Evolutionary conservation across 208 protist genomes (phyloP).

Genomic region (Leishmania martiniquensis): DNA sequence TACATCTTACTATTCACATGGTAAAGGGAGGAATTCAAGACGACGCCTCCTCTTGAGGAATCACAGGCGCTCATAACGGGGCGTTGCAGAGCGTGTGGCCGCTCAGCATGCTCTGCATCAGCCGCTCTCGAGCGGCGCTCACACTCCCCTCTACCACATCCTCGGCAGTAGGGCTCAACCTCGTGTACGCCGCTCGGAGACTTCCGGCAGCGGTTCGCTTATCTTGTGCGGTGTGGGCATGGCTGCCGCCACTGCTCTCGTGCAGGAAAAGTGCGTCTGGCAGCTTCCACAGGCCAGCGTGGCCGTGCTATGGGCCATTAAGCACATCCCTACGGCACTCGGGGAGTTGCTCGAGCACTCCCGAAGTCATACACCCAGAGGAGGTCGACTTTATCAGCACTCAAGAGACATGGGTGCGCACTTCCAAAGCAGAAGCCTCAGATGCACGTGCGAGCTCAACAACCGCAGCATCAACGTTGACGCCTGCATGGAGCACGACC

Average conservation of each 20-base stretch:
- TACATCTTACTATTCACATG: not conserved
- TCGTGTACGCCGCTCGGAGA: not conserved
- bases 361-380: slow-evolving; percentile 18
- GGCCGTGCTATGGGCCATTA: not conserved
- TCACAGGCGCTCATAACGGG: not conserved
- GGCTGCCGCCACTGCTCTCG: not conserved
- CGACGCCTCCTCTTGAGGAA: not conserved
- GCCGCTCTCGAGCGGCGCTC: slow-evolving; percentile 1
- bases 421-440: not conserved
- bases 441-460: not conserved
- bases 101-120: not conserved
- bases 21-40: not conserved
- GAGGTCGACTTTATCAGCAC: slow-evolving; percentile 12
- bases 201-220: too few species aligned
- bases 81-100: not conserved
- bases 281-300: not conserved
- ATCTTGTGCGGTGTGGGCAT: not conserved
- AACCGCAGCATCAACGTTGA: not conserved
- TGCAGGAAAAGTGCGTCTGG: not conserved
- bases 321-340: not conserved
- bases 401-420: not conserved
- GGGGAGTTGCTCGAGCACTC: not conserved
- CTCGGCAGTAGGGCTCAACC: not conserved
- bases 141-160: not conserved
- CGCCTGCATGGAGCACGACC: slow-evolving; percentile 13